Base-by-base conservation (phyloP, 345 rosid genomes). In the Camelina sativa region DNA sequence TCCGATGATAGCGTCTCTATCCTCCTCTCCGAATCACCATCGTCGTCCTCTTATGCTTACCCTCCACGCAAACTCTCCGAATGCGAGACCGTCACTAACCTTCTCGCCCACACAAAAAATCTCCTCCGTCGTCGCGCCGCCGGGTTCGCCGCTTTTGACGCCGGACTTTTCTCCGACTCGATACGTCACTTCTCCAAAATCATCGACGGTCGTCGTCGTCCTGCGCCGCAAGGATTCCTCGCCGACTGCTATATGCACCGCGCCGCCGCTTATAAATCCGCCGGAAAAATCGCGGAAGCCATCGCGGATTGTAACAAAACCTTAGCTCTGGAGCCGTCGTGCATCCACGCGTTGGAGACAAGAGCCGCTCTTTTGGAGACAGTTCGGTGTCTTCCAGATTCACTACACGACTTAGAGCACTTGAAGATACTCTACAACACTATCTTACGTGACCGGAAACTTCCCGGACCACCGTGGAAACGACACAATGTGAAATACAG, bases 381-480 rank as follows among this genome's bases (percentile, higher is more conserved):
- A 1, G 84, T 95, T 63, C 87, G 93, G 5, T 90, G 98, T 83
- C 76, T 92, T 55, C 96, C 98, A 0, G 99, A 95, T 62, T 82
- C 91, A 43, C 82, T 95, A 19, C 99, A 95, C 37, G 99, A 95
- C 43, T 88, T 95, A 5, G 99, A 95, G 66, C 99, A 95, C 82
- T 55, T 95, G 67, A 95, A 92, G 56, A 87, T 95, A 11, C 74
- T 95, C 8, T 95, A 86, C 77, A 95, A 95, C 79, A 86, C 99
- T 2, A 86, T 95, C 66, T 68, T 92, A 55, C 87, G 99, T 0
- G 98, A 92, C 11, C 69, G 98, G 80, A 92, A 90, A 73, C 93
- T 95, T 3, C 99, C 97, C 0, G 99, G 99, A 19, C 99, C 99
- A 11, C 92, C 84, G 35, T 95, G 99, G 99, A 95, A 95, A 81